These are phyloP conservation scores for Arachnopeziza araneosa DNA, from an alignment of 2,329 filamentous ascomycete genomes.

Conservation along the genomic window DNA sequence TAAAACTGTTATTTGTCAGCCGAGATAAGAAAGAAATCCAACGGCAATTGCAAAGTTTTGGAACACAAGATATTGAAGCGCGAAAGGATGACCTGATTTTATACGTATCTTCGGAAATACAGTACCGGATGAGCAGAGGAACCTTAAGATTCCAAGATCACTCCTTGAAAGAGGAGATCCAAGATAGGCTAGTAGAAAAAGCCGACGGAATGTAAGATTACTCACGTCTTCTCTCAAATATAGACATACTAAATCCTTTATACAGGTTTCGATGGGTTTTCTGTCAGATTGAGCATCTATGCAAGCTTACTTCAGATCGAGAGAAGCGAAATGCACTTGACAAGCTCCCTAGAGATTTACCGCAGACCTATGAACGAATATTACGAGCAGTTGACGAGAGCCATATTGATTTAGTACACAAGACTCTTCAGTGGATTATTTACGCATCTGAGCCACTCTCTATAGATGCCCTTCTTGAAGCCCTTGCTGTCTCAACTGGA, in stretches of 20 bases:
- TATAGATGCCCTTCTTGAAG: slow-evolving; percentile 14
- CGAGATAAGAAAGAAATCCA: too few species aligned
- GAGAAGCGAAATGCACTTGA: slow-evolving; percentile 4
- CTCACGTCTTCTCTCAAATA: too few species aligned
- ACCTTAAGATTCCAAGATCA: not conserved
- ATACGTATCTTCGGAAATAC: slow-evolving; percentile 10
- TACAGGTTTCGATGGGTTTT: slow-evolving; percentile 3
- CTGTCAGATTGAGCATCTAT: slow-evolving; percentile 11
- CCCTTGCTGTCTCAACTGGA: slow-evolving; percentile 11
- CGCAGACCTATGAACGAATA: slow-evolving; percentile 8
- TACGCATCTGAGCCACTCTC: slow-evolving; percentile 1
- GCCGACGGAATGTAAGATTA: slow-evolving; percentile 4
- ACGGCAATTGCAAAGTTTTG: too few species aligned
- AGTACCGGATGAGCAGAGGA: not conserved
- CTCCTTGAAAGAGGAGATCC: slow-evolving; percentile 5
- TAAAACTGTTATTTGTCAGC: too few species aligned
- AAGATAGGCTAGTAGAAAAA: not conserved
- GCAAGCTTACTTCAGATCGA: slow-evolving; percentile 13
- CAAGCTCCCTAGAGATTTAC: slow-evolving; percentile 1
- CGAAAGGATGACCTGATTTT: slow-evolving; percentile 5
- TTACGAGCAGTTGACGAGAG: slow-evolving; percentile 14
- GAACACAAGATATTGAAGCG: not conserved
- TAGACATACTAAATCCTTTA: not conserved
- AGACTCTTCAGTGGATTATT: slow-evolving; percentile 12
- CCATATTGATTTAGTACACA: slow-evolving; percentile 12